Conservation (phyloP, 2,329 filamentous ascomycete genomes). For the Xylaria sp. region DNA sequence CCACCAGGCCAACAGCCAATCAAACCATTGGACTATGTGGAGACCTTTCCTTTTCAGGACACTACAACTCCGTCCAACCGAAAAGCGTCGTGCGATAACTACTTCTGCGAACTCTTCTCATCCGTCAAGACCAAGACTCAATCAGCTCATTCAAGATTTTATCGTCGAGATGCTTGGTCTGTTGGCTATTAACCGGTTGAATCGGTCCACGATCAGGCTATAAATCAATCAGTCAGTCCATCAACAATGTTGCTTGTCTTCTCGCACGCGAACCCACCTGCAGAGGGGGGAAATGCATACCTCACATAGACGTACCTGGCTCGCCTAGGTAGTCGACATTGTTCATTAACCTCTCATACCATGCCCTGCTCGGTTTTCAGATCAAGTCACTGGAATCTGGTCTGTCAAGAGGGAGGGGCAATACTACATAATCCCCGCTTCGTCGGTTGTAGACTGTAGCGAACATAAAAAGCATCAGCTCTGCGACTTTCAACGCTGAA, state of each 20-base stretch:
- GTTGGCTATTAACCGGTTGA: constrained; percentile 7
- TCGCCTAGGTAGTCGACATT: too few species aligned
- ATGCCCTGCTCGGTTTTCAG: too few species aligned
- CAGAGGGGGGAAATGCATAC: not conserved
- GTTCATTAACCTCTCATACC: too few species aligned
- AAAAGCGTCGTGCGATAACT: constrained; percentile 18
- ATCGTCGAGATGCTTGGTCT: not conserved
- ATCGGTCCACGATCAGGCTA: constrained; percentile 15
- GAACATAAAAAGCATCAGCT: not conserved
- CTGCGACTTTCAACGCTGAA: not conserved
- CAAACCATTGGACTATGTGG: constrained; percentile 18
- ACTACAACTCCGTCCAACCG: constrained; percentile 13
- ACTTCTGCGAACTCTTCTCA: not conserved
- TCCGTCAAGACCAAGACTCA: not conserved
- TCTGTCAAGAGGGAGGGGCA: too few species aligned
- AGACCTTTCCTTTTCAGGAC: constrained; percentile 44
- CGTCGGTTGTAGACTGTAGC: too few species aligned
- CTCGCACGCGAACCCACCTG: not conserved
- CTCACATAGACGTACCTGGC: too few species aligned
- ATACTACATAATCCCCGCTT: too few species aligned
- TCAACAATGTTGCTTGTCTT: not conserved
- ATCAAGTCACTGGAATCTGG: too few species aligned
- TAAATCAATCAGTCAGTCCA: not conserved
- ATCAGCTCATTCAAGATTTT: constrained; percentile 22
- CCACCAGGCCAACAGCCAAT: constrained; percentile 42